These are phyloP conservation scores for Claviceps purpurea DNA, from an alignment of 2,329 filamentous ascomycete genomes.

Conservation along the genomic window DNA sequence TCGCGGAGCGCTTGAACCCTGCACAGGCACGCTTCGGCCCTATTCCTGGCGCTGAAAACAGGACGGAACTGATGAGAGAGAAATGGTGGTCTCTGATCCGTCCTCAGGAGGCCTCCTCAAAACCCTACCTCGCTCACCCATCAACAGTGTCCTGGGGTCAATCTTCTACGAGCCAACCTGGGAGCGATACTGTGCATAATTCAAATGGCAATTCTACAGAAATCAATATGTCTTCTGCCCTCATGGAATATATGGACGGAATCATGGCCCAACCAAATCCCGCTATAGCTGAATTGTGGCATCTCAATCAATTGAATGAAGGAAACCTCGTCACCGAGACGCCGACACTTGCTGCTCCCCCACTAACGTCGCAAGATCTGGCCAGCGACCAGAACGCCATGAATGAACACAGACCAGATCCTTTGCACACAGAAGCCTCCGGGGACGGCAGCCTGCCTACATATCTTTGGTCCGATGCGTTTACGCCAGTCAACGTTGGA, in stretches of 20 bases:
- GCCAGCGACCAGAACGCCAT: slow-evolving; percentile 6
- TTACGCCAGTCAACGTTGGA: slow-evolving; percentile 16
- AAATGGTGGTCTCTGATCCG: slow-evolving; percentile 39
- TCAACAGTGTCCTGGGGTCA: not conserved
- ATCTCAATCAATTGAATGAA: slow-evolving; percentile 1
- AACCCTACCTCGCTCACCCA: not conserved
- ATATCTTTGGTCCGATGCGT: slow-evolving; percentile 28
- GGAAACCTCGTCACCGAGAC: not conserved
- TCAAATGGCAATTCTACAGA: slow-evolving; percentile 7
- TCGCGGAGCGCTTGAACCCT: slow-evolving; percentile 31
- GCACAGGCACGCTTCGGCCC: slow-evolving; percentile 33
- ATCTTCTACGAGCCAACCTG: slow-evolving; percentile 4
- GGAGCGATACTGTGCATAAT: slow-evolving; percentile 7
- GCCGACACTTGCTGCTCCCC: not conserved
- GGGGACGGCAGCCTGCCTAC: slow-evolving; percentile 24
- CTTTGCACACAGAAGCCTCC: slow-evolving; percentile 12
- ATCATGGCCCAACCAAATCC: slow-evolving; percentile 25
- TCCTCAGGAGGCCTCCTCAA: slow-evolving; percentile 13
- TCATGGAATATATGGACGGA: slow-evolving; percentile 23
- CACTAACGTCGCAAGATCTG: not conserved
- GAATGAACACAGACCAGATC: slow-evolving; percentile 9
- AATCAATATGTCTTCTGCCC: slow-evolving; percentile 15
- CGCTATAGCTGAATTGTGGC: slow-evolving; percentile 22
- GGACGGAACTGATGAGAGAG: slow-evolving; percentile 31
- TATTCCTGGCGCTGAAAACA: slow-evolving; percentile 31